Evolutionary conservation across 1,139 yeast species (phyloP).

Genomic region (Yarrowia galli): DNA sequence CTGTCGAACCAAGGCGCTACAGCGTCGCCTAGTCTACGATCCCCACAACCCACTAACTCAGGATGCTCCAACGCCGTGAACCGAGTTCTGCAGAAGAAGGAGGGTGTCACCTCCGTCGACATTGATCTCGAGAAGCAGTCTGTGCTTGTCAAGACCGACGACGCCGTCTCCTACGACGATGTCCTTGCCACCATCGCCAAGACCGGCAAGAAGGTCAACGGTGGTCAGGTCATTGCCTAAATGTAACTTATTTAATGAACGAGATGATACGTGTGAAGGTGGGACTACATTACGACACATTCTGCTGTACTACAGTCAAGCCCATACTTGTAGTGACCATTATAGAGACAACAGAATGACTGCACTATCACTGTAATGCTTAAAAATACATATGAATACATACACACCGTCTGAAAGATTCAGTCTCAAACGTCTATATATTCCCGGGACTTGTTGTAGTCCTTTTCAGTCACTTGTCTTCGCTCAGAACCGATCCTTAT

Average conservation of each 20-base stretch:
- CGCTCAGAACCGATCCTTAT: conserved; percentile 15
- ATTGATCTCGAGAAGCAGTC: conserved; percentile 81
- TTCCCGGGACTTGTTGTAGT: not conserved
- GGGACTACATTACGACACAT: too few species aligned
- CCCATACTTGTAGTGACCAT: too few species aligned
- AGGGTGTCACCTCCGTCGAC: conserved; percentile 75
- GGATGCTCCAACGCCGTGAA: conserved; percentile 91
- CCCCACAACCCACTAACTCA: too few species aligned
- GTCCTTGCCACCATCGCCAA: conserved; percentile 81
- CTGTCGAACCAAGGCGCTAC: too few species aligned
- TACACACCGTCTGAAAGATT: not conserved
- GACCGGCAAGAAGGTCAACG: conserved; percentile 85
- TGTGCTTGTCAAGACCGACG: conserved; percentile 75
- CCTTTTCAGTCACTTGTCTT: too few species aligned
- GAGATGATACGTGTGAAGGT: too few species aligned
- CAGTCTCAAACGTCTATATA: not conserved
- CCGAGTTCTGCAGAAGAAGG: conserved; percentile 73
- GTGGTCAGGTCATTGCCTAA: conserved; percentile 59
- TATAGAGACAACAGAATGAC: too few species aligned
- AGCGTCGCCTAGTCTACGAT: too few species aligned
- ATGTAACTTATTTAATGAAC: conserved; percentile 3
- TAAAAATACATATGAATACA: conserved; percentile 19
- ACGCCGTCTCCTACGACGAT: conserved; percentile 68
- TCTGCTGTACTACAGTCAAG: too few species aligned
- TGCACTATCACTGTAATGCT: not conserved